These are phyloP conservation scores for Colletotrichum agaves DNA, from an alignment of 2,329 filamentous ascomycete species.

Conservation along the genomic window DNA sequence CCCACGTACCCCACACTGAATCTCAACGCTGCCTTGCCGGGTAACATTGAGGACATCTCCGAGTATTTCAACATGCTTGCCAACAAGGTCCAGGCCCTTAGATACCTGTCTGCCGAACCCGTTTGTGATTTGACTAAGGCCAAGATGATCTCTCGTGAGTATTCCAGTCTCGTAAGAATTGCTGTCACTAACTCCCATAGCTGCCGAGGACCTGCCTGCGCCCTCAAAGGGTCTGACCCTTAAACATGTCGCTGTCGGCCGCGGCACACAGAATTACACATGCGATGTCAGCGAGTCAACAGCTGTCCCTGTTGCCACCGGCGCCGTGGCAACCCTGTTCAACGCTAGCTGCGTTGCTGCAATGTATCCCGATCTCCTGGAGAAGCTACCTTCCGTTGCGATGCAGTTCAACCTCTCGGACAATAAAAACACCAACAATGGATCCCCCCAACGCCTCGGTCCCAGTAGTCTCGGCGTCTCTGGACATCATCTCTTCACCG, in stretches of 20 bases:
- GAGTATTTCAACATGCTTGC: conserved; percentile 71
- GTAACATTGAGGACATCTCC: conserved; percentile 60
- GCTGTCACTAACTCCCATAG: conserved; percentile 49
- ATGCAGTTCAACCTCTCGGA: conserved; percentile 69
- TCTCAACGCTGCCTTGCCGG: conserved; percentile 46
- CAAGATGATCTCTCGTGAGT: conserved; percentile 60
- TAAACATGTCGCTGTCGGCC: conserved; percentile 84
- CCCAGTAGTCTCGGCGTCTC: conserved; percentile 72
- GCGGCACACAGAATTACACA: conserved; percentile 94
- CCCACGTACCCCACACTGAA: conserved; percentile 59
- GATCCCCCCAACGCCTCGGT: conserved; percentile 49
- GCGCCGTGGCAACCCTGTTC: conserved; percentile 87
- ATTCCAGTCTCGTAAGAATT: neutral
- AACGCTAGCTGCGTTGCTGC: conserved; percentile 85
- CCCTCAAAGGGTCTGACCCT: conserved; percentile 71
- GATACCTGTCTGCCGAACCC: conserved; percentile 53
- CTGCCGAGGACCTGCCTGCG: conserved; percentile 68
- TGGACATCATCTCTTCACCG: conserved; percentile 85
- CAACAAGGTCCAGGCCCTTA: conserved; percentile 62
- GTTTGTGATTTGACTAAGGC: conserved; percentile 66
- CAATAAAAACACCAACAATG: conserved; percentile 10
- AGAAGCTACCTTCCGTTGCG: conserved; percentile 72
- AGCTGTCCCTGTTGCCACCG: conserved; percentile 71
- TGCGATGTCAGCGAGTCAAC: conserved; percentile 72
- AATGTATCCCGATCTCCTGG: conserved; percentile 73